Conservation (phyloP, 352 stramenopile genomes). For the Pythium grandisporangium region DNA sequence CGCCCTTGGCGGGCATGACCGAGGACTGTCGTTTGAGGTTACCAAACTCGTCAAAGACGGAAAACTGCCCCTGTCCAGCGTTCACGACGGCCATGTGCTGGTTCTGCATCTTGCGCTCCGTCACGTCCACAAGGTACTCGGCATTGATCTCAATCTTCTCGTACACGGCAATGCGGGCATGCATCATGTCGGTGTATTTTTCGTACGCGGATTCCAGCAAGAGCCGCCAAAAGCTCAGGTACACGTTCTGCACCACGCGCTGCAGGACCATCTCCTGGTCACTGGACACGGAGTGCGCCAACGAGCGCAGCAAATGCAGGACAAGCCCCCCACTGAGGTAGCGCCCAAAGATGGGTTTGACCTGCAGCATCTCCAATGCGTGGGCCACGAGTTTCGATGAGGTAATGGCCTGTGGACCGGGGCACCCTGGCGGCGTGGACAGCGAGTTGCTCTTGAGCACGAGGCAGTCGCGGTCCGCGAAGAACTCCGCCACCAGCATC, state of each 20-base stretch:
- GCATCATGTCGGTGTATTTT: slow-evolving; percentile 50
- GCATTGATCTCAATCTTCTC: slow-evolving; percentile 42
- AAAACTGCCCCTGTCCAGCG: slow-evolving; percentile 49
- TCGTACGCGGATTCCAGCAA: slow-evolving; percentile 40
- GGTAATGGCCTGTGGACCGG: slow-evolving; percentile 28
- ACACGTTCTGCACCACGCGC: slow-evolving; percentile 49
- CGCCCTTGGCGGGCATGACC: background rate
- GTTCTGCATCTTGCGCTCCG: slow-evolving; percentile 51
- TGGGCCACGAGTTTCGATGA: slow-evolving; percentile 49
- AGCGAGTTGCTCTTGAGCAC: slow-evolving; percentile 53
- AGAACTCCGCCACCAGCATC: slow-evolving; percentile 27
- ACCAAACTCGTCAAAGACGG: slow-evolving; percentile 70
- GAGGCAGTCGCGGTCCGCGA: slow-evolving; percentile 38
- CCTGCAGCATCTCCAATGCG: slow-evolving; percentile 27
- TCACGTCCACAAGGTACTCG: slow-evolving; percentile 63
- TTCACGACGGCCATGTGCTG: slow-evolving; percentile 39
- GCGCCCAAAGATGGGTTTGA: slow-evolving; percentile 58
- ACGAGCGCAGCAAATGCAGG: slow-evolving; percentile 37
- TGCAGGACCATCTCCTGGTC: slow-evolving; percentile 37
- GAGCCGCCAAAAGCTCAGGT: slow-evolving; percentile 50
- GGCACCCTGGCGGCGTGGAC: slow-evolving; percentile 14
- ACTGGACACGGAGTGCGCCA: slow-evolving; percentile 28
- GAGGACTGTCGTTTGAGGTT: slow-evolving; percentile 55
- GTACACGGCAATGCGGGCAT: slow-evolving; percentile 50
- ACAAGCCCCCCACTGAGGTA: slow-evolving; percentile 44